Evolutionary conservation across 768 basidiomycete species (phyloP).

Genomic region (Lyophyllum decastes): DNA sequence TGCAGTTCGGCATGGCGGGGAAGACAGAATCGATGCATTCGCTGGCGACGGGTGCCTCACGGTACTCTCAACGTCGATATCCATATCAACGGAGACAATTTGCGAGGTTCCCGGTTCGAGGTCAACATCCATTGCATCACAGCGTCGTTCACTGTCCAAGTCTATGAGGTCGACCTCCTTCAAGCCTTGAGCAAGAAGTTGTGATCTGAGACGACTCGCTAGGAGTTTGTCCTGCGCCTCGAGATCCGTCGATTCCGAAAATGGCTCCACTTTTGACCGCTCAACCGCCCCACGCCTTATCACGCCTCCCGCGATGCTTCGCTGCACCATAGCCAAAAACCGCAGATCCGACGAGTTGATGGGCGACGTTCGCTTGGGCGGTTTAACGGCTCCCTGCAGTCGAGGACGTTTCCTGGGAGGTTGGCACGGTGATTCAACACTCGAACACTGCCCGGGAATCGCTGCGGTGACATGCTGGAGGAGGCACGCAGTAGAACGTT

Average conservation of each 20-base stretch:
- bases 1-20: slow-evolving; percentile 2
- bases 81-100: slow-evolving; percentile 19
- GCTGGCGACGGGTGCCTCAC: background rate
- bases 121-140: slow-evolving; percentile 16
- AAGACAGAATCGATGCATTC: slow-evolving; percentile 1
- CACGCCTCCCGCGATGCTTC: slow-evolving; percentile 18
- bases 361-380: slow-evolving; percentile 1
- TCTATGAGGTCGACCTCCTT: slow-evolving; percentile 13
- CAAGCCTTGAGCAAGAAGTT: slow-evolving; percentile 16
- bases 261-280: background rate
- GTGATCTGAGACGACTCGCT: slow-evolving; percentile 18
- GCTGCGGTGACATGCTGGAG: background rate
- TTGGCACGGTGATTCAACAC: slow-evolving; percentile 7
- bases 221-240: slow-evolving; percentile 20
- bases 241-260: slow-evolving; percentile 3
- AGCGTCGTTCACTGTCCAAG: slow-evolving; percentile 7
- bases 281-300: slow-evolving; percentile 4
- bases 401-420: slow-evolving; percentile 24
- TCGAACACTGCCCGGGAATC: slow-evolving; percentile 3
- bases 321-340: slow-evolving; percentile 20
- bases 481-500: slow-evolving; percentile 14
- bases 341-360: slow-evolving; percentile 16
- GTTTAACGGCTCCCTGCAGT: slow-evolving; percentile 12
- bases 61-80: slow-evolving; percentile 20
- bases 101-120: background rate